A percentile compares a stretch with the other conserved stretches of the same genome.
These are phyloP conservation scores for Solanum appendiculatum DNA, from an alignment of 257 asterid species.

Conservation along the genomic window DNA sequence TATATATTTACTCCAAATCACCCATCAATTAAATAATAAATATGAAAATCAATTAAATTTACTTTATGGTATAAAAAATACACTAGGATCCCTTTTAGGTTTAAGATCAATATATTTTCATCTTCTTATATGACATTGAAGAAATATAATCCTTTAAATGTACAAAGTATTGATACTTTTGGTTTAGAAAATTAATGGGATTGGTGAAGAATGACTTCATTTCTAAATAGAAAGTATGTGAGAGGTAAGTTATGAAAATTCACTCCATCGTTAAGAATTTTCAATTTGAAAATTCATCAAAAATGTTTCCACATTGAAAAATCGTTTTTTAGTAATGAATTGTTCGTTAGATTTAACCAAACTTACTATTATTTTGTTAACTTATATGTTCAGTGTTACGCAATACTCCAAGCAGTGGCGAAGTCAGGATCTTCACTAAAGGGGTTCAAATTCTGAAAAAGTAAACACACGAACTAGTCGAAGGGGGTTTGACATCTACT, in stretches of 20 bases:
- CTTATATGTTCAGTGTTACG: background rate
- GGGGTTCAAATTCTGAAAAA: too few relatives aligned
- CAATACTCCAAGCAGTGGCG: background rate
- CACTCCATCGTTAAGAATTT: background rate
- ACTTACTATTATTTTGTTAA: background rate
- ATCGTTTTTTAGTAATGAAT: background rate
- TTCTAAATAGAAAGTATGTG: background rate
- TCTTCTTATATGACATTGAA: background rate
- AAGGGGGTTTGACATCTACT: too few relatives aligned
- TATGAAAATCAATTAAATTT: background rate
- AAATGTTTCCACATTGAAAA: background rate
- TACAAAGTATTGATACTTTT: background rate
- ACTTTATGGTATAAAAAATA: too few relatives aligned
- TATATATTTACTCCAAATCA: background rate
- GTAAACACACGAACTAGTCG: too few relatives aligned
- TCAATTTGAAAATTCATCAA: background rate
- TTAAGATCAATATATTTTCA: background rate
- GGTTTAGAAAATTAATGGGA: background rate
- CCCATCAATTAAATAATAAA: background rate
- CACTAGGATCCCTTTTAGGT: background rate
- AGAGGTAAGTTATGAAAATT: background rate
- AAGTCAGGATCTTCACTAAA: too few relatives aligned
- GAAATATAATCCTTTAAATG: background rate
- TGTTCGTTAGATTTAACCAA: background rate
- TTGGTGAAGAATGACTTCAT: background rate